Conservation (phyloP, 495 filamentous ascomycete genomes). For the Xylaria bambusicola region DNA sequence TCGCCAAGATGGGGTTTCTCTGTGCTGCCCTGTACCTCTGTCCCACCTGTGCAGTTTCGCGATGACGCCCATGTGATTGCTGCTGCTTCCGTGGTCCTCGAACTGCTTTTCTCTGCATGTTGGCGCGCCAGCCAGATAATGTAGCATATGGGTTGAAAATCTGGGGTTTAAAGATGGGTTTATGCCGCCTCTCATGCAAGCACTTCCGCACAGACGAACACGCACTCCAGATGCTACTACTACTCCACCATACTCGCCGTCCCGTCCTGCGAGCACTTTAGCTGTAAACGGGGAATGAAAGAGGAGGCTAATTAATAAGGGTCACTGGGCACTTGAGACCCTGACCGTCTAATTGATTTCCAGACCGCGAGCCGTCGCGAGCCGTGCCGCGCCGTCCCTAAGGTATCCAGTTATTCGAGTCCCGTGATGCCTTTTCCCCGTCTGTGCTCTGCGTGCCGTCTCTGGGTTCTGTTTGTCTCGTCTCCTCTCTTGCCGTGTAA, state of each 20-base stretch:
- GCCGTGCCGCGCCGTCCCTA: neutral
- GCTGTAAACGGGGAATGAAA: neutral
- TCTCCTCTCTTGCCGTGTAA: conserved; percentile 8
- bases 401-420: neutral
- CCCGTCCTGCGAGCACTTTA: conserved; percentile 14
- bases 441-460: conserved; percentile 16
- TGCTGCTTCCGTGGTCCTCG: neutral
- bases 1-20: neutral
- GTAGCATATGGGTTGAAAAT: conserved; percentile 4
- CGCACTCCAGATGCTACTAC: conserved; percentile 4
- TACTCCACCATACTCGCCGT: neutral
- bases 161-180: neutral
- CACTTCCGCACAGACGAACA: conserved; percentile 6
- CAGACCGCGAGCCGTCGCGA: conserved; percentile 1
- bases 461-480: too few species aligned
- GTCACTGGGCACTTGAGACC: too few species aligned
- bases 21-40: neutral
- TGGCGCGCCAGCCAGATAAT: neutral
- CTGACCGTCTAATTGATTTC: neutral
- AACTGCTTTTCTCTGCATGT: neutral
- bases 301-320: neutral
- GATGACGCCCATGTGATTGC: neutral
- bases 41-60: neutral
- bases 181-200: conserved; percentile 10
- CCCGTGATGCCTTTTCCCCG: conserved; percentile 14